These are phyloP conservation scores for Meira miltonrushii DNA, from an alignment of 1,284 basidiomycete genomes.

Conservation along the genomic window DNA sequence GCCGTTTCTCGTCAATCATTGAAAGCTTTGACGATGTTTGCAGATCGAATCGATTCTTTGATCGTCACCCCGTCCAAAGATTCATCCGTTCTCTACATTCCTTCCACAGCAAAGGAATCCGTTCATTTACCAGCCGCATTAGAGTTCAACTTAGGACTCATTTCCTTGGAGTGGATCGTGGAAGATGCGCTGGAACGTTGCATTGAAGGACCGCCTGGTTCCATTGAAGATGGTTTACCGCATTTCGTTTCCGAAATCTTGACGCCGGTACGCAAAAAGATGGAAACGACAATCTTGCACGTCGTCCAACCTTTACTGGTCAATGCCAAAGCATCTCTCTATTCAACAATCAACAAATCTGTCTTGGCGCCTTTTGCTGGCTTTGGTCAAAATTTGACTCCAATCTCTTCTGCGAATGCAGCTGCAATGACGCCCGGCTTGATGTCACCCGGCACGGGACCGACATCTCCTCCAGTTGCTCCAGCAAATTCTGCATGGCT, in stretches of 20 bases:
- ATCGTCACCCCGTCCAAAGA: constrained; percentile 40
- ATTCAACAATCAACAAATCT: constrained; percentile 30
- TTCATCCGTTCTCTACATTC: constrained; percentile 30
- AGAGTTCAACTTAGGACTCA: constrained; percentile 49
- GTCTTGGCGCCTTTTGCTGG: constrained; percentile 37
- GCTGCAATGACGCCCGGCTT: constrained; percentile 13
- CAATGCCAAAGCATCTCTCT: constrained; percentile 34
- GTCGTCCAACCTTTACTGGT: constrained; percentile 47
- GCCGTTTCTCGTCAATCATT: constrained; percentile 47
- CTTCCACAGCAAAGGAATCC: constrained; percentile 35
- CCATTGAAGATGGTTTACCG: constrained; percentile 38
- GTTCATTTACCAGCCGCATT: constrained; percentile 35
- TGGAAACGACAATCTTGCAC: constrained; percentile 50
- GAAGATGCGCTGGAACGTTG: constrained; percentile 50
- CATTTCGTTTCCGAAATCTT: constrained; percentile 49
- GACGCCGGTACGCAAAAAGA: constrained; percentile 47
- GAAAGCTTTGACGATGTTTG: constrained; percentile 49
- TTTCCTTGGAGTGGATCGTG: constrained; percentile 47
- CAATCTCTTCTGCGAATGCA: neutral
- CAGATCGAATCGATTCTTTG: constrained; percentile 46
- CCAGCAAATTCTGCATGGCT: constrained; percentile 28
- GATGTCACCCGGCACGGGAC: constrained; percentile 13
- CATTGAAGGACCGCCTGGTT: constrained; percentile 38
- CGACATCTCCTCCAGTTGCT: constrained; percentile 18
- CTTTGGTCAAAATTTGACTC: constrained; percentile 9